Percentiles rank a stretch among this genome's conserved stretches.
Evolutionary conservation across 2,329 filamentous ascomycete species (phyloP).

Genomic region (Calonectria montana): DNA sequence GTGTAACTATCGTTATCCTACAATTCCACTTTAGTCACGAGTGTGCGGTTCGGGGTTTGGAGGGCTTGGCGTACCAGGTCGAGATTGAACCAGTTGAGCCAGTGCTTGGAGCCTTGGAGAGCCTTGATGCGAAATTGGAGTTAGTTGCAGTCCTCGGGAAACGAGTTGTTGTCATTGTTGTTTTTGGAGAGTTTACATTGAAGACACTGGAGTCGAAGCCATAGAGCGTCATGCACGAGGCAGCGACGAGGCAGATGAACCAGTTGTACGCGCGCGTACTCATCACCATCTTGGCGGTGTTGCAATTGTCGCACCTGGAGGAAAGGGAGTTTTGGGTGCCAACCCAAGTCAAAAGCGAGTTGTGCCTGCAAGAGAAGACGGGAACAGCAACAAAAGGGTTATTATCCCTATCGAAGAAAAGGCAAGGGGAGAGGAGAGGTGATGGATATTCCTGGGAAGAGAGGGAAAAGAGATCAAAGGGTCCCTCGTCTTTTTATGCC

Average conservation of each 20-base stretch:
- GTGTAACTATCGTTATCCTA: conserved; percentile 56
- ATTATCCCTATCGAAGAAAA: not conserved
- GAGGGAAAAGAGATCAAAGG: conserved; percentile 15
- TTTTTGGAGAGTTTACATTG: conserved; percentile 59
- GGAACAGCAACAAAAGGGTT: not conserved
- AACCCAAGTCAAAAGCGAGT: not conserved
- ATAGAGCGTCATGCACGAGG: conserved; percentile 80
- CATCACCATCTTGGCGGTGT: conserved; percentile 48
- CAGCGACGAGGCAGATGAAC: conserved; percentile 76
- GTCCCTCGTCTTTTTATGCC: conserved; percentile 30
- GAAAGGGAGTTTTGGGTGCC: not conserved
- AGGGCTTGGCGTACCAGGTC: conserved; percentile 45
- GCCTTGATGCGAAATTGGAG: conserved; percentile 43
- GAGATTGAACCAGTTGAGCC: conserved; percentile 72
- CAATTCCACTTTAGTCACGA: conserved; percentile 1
- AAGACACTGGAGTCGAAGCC: conserved; percentile 81
- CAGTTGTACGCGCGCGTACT: conserved; percentile 47
- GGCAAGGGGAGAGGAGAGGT: not conserved
- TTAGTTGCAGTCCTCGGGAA: conserved; percentile 1
- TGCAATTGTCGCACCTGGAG: not conserved
- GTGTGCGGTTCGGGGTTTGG: not conserved
- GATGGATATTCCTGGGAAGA: not conserved
- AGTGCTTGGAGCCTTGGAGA: conserved; percentile 74
- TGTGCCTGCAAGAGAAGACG: not conserved
- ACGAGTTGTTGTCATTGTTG: no score